phyloP scores from a whole-genome alignment of 208 protist species.

The Wallacemonas collosoma region DNA sequence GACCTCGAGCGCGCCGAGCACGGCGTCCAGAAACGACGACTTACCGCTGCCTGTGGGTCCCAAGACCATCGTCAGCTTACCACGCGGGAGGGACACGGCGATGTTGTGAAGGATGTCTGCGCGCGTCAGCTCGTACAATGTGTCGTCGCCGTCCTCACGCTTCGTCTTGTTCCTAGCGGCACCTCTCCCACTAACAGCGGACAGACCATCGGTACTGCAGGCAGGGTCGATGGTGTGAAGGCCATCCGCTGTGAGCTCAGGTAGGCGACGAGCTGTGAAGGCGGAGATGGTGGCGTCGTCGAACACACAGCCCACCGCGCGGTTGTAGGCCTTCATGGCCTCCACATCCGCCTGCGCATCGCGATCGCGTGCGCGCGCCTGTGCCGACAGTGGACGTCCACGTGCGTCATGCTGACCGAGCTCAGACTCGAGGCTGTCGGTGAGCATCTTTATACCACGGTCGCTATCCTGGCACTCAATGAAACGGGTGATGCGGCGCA shows the following conservation, averaged over 20 bases:
- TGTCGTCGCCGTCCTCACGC: slow-evolving; percentile 3
- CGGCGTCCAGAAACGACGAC: slow-evolving; percentile 51
- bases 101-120: slow-evolving; percentile 36
- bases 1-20: slow-evolving; percentile 46
- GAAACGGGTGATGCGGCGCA: slow-evolving; percentile 71
- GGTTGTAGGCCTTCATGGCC: slow-evolving; percentile 80
- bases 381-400: slow-evolving; percentile 66
- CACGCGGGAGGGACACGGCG: slow-evolving; percentile 21
- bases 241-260: not conserved
- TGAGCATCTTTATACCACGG: slow-evolving; percentile 60
- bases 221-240: not conserved
- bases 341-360: slow-evolving; percentile 57
- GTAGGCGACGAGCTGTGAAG: slow-evolving; percentile 6
- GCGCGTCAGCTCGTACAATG: not conserved
- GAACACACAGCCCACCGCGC: slow-evolving; percentile 44
- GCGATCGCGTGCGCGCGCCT: slow-evolving; percentile 46
- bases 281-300: slow-evolving; percentile 19
- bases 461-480: slow-evolving; percentile 48
- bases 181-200: no score
- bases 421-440: slow-evolving; percentile 72
- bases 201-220: not conserved
- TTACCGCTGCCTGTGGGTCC: slow-evolving; percentile 59
- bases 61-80: slow-evolving; percentile 47
- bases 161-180: no score
- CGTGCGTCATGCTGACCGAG: slow-evolving; percentile 64